Evolutionary conservation across 495 filamentous ascomycete genomes (phyloP).

Genomic region (Podospora sp.): DNA sequence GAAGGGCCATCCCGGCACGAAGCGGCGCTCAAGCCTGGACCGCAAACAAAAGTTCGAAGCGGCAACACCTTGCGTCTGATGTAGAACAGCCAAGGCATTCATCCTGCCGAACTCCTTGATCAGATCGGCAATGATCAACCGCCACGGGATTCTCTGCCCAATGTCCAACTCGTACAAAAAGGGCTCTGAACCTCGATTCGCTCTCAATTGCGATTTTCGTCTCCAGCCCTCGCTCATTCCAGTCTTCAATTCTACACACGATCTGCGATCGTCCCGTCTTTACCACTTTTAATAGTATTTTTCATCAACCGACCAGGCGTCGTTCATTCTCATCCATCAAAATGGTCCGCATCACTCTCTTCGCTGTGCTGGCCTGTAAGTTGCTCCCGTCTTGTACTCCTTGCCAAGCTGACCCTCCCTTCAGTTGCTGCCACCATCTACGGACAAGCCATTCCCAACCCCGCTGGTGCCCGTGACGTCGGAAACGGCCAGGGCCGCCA

Average conservation of each 20-base stretch:
- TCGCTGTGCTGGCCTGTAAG: slow-evolving; percentile 9
- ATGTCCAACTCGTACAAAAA: not conserved
- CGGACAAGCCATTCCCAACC: slow-evolving; percentile 44
- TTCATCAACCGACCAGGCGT: slow-evolving; percentile 13
- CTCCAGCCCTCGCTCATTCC: not conserved
- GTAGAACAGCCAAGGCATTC: not conserved
- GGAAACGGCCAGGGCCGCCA: slow-evolving; percentile 53
- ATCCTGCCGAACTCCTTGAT: not conserved
- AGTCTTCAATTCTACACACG: not conserved
- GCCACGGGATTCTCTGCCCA: not conserved
- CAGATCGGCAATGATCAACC: not conserved
- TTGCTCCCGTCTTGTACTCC: not conserved
- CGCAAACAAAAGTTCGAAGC: not conserved
- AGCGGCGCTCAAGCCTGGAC: not conserved
- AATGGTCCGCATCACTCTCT: slow-evolving; percentile 10
- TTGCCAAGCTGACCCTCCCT: slow-evolving; percentile 4
- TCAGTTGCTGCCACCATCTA: slow-evolving; percentile 38
- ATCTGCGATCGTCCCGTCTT: not conserved
- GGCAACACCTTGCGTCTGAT: not conserved
- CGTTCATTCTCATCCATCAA: slow-evolving; percentile 10
- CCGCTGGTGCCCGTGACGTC: slow-evolving; percentile 50
- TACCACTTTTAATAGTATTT: not conserved
- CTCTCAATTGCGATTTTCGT: not conserved
- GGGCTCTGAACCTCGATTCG: not conserved
- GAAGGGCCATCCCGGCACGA: not conserved